Base-by-base conservation (phyloP, 1,284 basidiomycete genomes). In the Phylloboletellus chloephorus region DNA sequence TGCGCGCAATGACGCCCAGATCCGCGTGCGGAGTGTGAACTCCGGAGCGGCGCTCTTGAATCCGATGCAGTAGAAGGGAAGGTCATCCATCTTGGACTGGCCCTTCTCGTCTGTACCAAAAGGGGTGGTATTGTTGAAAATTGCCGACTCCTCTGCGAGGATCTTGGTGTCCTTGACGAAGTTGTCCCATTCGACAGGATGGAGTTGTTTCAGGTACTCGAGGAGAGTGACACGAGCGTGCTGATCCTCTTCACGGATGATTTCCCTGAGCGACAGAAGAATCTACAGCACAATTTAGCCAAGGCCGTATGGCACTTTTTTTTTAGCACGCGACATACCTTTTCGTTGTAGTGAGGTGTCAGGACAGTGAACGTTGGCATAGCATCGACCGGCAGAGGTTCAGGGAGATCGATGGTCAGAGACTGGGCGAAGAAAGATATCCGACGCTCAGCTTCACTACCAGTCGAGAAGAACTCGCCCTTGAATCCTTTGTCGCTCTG, bases 161-260 rank as follows among this genome's bases (percentile, higher is more conserved):
- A 98, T 98, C 76, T 96, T 98, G 63, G 96, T 98, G 64, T 98
- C 95, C 71, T 94, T 94, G 58, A 98, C 95, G 53, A 98, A 98
- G 67, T 98, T 98, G 70, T 97, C 92, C 95, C 95, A 98, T 64
- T 98, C 95, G 56, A 98, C 75, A 4, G 93, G 89, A 63, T 98
- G 95, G 34, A 98, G 80, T 66, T 98, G 95, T 69, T 98, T 98
- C 57, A 98, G 76, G 69, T 98, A 97, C 65, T 96, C 93, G 39
- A 97, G 73, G 11, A 97, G 76, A 6, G 93, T 97, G 41, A 96
- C 93, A 39, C 93, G 89, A 7, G 90, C 90, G 61, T 91, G 87
- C 64, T 94, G 88, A 64, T 97, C 91, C 61, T 96, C 90, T 65
- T 97, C 93, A 52, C 92, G 85, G 55, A 97, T 97, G 61, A 96